Percentiles rank a stretch among this genome's conserved stretches.
These are phyloP conservation scores for Arxiozyma bovina DNA, from an alignment of 1,139 yeast species.

Conservation along the genomic window DNA sequence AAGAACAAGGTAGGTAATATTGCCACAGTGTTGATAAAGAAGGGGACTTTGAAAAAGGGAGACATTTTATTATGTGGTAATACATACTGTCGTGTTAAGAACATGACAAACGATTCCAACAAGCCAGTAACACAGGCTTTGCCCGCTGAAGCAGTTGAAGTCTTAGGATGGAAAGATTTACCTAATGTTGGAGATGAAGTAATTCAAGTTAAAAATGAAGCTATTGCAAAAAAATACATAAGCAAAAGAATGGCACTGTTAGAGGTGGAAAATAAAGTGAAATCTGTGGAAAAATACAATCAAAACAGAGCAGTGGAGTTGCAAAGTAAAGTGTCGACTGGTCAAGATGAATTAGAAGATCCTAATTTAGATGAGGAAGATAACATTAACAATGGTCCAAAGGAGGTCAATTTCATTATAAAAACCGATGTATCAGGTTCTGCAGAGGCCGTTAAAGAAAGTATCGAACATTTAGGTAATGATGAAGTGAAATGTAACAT, in stretches of 20 bases:
- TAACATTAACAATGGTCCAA: slow-evolving; percentile 19
- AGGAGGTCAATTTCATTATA: slow-evolving; percentile 54
- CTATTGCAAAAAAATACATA: slow-evolving; percentile 65
- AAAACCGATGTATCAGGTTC: slow-evolving; percentile 84
- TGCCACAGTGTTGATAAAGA: slow-evolving; percentile 73
- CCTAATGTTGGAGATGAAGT: slow-evolving; percentile 90
- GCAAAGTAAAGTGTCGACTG: slow-evolving; percentile 9
- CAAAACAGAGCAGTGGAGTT: slow-evolving; percentile 33
- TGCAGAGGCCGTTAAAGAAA: slow-evolving; percentile 59
- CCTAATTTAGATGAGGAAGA: slow-evolving; percentile 25
- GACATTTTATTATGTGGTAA: slow-evolving; percentile 71
- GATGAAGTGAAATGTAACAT: slow-evolving; percentile 68
- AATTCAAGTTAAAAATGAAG: slow-evolving; percentile 66
- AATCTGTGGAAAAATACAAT: slow-evolving; percentile 65
- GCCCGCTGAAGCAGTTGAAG: slow-evolving; percentile 87
- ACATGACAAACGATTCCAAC: slow-evolving; percentile 71
- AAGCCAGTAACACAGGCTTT: slow-evolving; percentile 56
- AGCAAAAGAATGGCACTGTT: slow-evolving; percentile 51
- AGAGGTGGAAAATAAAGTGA: slow-evolving; percentile 51
- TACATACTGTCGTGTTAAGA: slow-evolving; percentile 77
- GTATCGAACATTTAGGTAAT: slow-evolving; percentile 74
- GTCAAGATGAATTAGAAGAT: slow-evolving; percentile 40
- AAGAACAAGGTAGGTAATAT: slow-evolving; percentile 78
- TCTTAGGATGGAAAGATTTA: slow-evolving; percentile 89
- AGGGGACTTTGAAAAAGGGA: slow-evolving; percentile 71